A percentile compares a stretch with the other conserved stretches of the same genome.
These are phyloP conservation scores for Termitomyces sp. DNA, from an alignment of 1,284 basidiomycete species.

Conservation along the genomic window DNA sequence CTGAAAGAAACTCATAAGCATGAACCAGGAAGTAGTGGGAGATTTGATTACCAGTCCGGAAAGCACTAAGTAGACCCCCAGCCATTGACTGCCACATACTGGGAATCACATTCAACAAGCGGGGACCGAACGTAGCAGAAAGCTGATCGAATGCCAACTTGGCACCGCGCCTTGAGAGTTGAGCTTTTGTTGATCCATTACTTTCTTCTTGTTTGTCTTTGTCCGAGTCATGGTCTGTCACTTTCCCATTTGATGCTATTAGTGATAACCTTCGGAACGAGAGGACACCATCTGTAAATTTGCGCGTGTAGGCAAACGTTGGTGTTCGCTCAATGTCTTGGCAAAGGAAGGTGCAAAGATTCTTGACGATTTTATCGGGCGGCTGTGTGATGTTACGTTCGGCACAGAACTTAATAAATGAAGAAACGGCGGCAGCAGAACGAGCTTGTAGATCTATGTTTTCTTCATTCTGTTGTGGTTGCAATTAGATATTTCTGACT, in stretches of 20 bases:
- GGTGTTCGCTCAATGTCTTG: conserved; percentile 89
- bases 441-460: conserved; percentile 88
- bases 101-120: conserved; percentile 75
- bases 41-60: conserved; percentile 46
- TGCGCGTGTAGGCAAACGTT: conserved; percentile 71
- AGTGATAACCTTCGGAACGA: conserved; percentile 54
- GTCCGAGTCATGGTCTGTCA: conserved; percentile 34
- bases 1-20: conserved; percentile 25
- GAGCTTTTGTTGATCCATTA: conserved; percentile 51
- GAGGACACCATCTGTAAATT: conserved; percentile 68
- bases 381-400: conserved; percentile 56
- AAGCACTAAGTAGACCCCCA: conserved; percentile 70
- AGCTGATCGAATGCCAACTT: conserved; percentile 79
- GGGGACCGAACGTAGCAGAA: conserved; percentile 72
- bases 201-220: conserved; percentile 35
- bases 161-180: conserved; percentile 78
- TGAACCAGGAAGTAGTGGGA: neutral
- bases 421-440: conserved; percentile 83
- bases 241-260: conserved; percentile 35
- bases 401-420: conserved; percentile 85
- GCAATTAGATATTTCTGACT: conserved; percentile 8
- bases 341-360: conserved; percentile 95
- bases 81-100: conserved; percentile 95
- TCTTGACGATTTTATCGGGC: conserved; percentile 95
- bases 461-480: conserved; percentile 69